Percentiles rank a stretch among this genome's conserved stretches.
These are phyloP conservation scores for Hibiscus trionum DNA, from an alignment of 345 rosid species.

Conservation along the genomic window DNA sequence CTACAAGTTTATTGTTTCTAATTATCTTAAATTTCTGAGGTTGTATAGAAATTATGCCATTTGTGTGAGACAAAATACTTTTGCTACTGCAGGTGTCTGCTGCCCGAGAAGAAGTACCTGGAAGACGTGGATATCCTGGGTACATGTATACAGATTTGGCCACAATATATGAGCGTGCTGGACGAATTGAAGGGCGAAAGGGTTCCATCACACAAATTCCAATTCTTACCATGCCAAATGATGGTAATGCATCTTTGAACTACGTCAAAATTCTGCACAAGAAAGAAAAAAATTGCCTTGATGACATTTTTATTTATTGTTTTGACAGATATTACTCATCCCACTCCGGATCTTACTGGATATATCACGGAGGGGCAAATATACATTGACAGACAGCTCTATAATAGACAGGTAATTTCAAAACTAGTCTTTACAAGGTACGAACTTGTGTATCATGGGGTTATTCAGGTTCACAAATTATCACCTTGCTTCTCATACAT, in stretches of 20 bases:
- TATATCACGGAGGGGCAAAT: constrained; percentile 89
- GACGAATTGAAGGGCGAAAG: constrained; percentile 90
- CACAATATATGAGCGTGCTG: constrained; percentile 93
- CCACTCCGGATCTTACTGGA: constrained; percentile 97
- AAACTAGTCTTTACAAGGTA: not conserved
- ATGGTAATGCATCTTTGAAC: constrained; percentile 41
- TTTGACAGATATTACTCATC: constrained; percentile 84
- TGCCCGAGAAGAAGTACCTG: constrained; percentile 97
- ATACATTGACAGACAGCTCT: constrained; percentile 30
- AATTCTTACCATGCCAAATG: constrained; percentile 97
- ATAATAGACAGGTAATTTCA: constrained; percentile 63
- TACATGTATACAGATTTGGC: constrained; percentile 99
- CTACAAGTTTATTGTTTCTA: not conserved
- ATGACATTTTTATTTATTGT: not conserved
- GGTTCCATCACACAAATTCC: constrained; percentile 98
- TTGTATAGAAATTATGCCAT: not conserved
- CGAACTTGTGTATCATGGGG: not conserved
- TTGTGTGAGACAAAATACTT: not conserved
- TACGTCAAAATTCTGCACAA: not conserved
- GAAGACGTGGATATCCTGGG: constrained; percentile 99
- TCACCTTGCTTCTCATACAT: not conserved
- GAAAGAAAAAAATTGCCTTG: too few species aligned
- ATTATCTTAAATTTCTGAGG: not conserved
- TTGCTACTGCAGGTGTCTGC: constrained; percentile 59
- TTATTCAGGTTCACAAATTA: not conserved